phyloP scores from a whole-genome alignment of 768 basidiomycete species.

The Hebeloma cylindrosporum region DNA sequence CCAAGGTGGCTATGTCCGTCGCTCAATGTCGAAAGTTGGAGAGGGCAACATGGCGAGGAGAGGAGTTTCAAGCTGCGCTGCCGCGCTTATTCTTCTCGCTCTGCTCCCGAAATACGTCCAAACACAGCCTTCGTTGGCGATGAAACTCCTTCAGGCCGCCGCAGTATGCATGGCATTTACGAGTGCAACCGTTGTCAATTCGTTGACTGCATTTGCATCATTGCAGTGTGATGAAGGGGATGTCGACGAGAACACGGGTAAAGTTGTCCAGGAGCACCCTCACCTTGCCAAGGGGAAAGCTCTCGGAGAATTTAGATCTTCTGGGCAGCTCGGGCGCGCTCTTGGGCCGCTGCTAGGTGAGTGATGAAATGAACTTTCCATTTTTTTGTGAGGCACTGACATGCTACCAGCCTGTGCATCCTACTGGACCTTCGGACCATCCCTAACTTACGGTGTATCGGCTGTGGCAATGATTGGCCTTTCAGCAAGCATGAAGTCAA shows the following conservation, averaged over 20 bases:
- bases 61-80: constrained; percentile 72
- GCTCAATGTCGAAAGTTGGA: constrained; percentile 69
- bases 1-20: constrained; percentile 94
- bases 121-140: constrained; percentile 42
- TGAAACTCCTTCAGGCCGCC: constrained; percentile 61
- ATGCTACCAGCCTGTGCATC: constrained; percentile 68
- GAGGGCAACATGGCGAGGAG: constrained; percentile 82
- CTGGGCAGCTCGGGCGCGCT: constrained; percentile 94
- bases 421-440: constrained; percentile 88
- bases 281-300: constrained; percentile 82
- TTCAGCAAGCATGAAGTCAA: constrained; percentile 53
- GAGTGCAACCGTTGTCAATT: constrained; percentile 92
- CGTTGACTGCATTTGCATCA: constrained; percentile 88
- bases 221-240: constrained; percentile 81
- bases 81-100: constrained; percentile 71
- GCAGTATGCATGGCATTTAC: constrained; percentile 91
- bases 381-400: too few relatives aligned
- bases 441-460: constrained; percentile 66
- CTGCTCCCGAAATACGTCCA: constrained; percentile 59
- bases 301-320: constrained; percentile 82
- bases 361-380: constrained; percentile 19
- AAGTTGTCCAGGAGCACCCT: constrained; percentile 55
- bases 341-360: constrained; percentile 87
- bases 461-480: constrained; percentile 66
- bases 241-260: constrained; percentile 55